Evolutionary conservation across 148 eudicot genomes (phyloP).

Genomic region (Camellia granthamiana): DNA sequence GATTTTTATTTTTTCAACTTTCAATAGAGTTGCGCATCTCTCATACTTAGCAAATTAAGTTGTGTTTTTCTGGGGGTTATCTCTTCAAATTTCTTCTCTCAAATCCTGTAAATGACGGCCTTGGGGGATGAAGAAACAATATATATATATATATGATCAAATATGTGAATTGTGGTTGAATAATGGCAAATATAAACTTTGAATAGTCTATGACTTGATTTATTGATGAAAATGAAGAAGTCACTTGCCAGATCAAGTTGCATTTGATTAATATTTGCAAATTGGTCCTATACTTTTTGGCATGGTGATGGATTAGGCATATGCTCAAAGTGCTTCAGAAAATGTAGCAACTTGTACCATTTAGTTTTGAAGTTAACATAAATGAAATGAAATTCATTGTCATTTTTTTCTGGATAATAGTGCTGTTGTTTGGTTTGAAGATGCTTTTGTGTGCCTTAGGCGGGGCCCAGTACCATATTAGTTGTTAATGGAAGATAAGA

Average conservation of each 20-base stretch:
- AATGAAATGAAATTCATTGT: neutral
- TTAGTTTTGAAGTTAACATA: neutral
- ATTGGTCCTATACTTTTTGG: neutral
- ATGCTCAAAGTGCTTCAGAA: too few relatives aligned
- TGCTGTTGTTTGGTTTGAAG: neutral
- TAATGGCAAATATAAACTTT: neutral
- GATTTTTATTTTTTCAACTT: too few relatives aligned
- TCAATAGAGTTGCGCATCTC: too few relatives aligned
- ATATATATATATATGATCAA: neutral
- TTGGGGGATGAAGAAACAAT: neutral
- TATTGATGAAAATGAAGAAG: neutral
- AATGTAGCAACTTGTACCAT: neutral
- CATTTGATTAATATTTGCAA: neutral
- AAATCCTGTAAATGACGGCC: neutral
- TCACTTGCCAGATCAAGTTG: neutral
- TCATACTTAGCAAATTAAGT: too few relatives aligned
- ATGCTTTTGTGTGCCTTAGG: slow-evolving; percentile 1
- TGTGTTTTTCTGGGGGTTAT: too few relatives aligned
- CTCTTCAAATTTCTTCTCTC: too few relatives aligned
- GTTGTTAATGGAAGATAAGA: neutral
- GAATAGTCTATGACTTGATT: neutral
- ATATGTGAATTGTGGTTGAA: neutral
- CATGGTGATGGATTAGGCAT: neutral
- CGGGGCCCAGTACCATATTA: neutral
- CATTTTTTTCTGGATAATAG: neutral